A percentile compares a stretch with the other conserved stretches of the same genome.
These are phyloP conservation scores for Umbellularia californica DNA, from an alignment of 164 flowering plant genomes.

Conservation along the genomic window DNA sequence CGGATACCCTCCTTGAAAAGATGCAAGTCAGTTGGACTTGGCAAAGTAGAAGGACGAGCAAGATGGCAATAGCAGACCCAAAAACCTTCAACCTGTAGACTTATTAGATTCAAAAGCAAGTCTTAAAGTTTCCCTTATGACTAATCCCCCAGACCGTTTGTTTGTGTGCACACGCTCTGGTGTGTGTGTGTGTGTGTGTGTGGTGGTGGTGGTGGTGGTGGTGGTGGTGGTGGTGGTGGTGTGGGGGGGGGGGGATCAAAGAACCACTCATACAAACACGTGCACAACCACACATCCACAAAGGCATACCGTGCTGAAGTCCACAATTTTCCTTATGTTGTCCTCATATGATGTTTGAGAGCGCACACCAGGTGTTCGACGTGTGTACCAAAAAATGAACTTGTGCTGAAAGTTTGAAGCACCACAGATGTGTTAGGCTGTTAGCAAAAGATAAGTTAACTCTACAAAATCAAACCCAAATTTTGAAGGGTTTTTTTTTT, in stretches of 20 bases:
- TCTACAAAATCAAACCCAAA: too few relatives aligned
- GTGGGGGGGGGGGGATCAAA: too few relatives aligned
- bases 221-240: too few relatives aligned
- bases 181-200: too few relatives aligned
- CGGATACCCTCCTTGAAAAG: slow-evolving; percentile 97
- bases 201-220: too few relatives aligned
- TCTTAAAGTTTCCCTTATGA: neutral
- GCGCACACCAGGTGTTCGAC: slow-evolving; percentile 85
- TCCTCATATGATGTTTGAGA: slow-evolving; percentile 87
- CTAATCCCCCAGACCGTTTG: neutral
- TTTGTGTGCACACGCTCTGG: neutral
- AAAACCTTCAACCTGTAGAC: slow-evolving; percentile 77
- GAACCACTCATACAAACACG: neutral
- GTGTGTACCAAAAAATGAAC: slow-evolving; percentile 94
- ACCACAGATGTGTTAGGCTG: slow-evolving; percentile 1
- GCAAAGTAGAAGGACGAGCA: slow-evolving; percentile 85
- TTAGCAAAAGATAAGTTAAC: neutral
- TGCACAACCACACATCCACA: neutral
- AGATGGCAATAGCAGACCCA: slow-evolving; percentile 96
- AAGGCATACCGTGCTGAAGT: slow-evolving; percentile 82
- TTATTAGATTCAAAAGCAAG: neutral
- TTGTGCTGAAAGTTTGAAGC: slow-evolving; percentile 52
- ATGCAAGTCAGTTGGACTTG: slow-evolving; percentile 94
- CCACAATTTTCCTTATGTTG: slow-evolving; percentile 86
- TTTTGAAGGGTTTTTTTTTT: too few relatives aligned